These are phyloP conservation scores for Cyphellophora europaea DNA, from an alignment of 2,329 filamentous ascomycete genomes.

Conservation along the genomic window DNA sequence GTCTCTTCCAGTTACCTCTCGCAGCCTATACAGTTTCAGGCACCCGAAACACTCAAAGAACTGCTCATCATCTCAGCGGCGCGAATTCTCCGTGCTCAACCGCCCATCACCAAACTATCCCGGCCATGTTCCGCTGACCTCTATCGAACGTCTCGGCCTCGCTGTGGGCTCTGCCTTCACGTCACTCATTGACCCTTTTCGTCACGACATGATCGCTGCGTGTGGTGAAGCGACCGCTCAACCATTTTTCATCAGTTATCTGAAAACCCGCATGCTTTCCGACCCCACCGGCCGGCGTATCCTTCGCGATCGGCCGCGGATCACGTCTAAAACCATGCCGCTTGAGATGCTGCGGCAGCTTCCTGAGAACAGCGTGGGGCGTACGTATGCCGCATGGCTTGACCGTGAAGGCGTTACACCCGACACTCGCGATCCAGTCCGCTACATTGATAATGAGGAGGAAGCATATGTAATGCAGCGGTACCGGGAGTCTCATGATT, in stretches of 20 bases:
- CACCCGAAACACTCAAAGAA: background rate
- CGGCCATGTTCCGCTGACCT: conserved; percentile 82
- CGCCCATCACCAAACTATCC: conserved; percentile 81
- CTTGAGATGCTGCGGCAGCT: conserved; percentile 63
- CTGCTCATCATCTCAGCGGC: conserved; percentile 14
- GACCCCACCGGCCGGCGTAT: conserved; percentile 79
- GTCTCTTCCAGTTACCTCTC: background rate
- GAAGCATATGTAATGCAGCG: conserved; percentile 98
- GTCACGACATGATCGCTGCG: conserved; percentile 82
- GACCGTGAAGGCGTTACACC: conserved; percentile 88
- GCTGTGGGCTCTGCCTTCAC: conserved; percentile 52
- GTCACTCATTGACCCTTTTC: conserved; percentile 62
- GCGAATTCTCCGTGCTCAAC: conserved; percentile 70
- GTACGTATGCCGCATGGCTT: conserved; percentile 81
- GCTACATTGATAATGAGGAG: conserved; percentile 90
- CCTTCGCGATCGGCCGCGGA: conserved; percentile 77
- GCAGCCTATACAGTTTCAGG: background rate
- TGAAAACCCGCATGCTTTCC: conserved; percentile 84
- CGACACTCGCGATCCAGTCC: conserved; percentile 72
- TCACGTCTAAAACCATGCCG: conserved; percentile 63
- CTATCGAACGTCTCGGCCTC: conserved; percentile 64
- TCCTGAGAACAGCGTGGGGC: conserved; percentile 65
- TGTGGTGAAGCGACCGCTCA: conserved; percentile 92
- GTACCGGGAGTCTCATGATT: conserved; percentile 95
- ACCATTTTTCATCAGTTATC: conserved; percentile 87